A percentile compares a stretch with the other conserved stretches of the same genome.
Conservation (phyloP, 2,329 filamentous ascomycete species). For the Daldinia eschscholtzii region DNA sequence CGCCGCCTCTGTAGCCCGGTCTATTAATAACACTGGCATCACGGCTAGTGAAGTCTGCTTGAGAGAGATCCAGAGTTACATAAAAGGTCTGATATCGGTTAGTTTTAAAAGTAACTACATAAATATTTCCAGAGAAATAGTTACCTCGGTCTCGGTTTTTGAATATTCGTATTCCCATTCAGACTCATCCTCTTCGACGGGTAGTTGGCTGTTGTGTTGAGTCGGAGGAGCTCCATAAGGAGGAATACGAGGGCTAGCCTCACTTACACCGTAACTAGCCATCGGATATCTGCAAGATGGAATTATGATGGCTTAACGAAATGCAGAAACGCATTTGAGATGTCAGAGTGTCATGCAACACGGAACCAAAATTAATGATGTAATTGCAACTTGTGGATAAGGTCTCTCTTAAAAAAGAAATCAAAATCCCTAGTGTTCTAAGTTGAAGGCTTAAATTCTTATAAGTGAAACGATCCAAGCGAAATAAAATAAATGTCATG, state of each 20-base stretch:
- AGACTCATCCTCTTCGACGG: slow-evolving; percentile 63
- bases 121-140: neutral
- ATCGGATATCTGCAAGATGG: slow-evolving; percentile 44
- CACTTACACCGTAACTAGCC: slow-evolving; percentile 45
- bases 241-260: slow-evolving; percentile 34
- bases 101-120: slow-evolving; percentile 10
- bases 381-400: neutral
- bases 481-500: neutral
- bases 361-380: neutral
- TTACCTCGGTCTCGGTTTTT: slow-evolving; percentile 71
- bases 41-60: slow-evolving; percentile 67
- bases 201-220: slow-evolving; percentile 22
- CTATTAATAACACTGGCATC: slow-evolving; percentile 56
- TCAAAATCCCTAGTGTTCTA: neutral
- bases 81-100: slow-evolving; percentile 68
- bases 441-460: neutral
- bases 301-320: slow-evolving; percentile 28
- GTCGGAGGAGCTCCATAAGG: slow-evolving; percentile 10
- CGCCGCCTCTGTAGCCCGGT: slow-evolving; percentile 58
- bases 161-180: slow-evolving; percentile 79
- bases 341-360: neutral
- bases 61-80: slow-evolving; percentile 72
- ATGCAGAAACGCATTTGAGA: slow-evolving; percentile 44
- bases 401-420: neutral
- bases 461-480: neutral